Evolutionary conservation across 176 grass and related monocot genomes (phyloP).

Genomic region (Panicum miliaceum): DNA sequence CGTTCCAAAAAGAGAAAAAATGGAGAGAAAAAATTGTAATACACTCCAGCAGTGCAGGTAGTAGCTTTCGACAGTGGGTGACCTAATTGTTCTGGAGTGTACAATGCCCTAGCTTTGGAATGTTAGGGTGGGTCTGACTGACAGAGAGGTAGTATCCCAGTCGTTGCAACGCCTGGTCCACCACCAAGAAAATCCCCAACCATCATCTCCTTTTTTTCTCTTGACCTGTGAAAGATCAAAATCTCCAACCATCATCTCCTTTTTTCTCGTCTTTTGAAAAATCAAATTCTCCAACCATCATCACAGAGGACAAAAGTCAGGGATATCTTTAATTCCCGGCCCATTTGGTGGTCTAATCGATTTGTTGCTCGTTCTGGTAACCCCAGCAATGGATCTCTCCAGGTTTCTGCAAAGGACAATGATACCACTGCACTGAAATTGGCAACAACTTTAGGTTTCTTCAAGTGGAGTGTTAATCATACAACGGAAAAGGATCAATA

Average conservation of each 20-base stretch:
- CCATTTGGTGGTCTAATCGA: conserved; percentile 7
- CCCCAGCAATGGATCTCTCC: neutral
- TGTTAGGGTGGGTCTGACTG: conserved; percentile 39
- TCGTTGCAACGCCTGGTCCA: conserved; percentile 27
- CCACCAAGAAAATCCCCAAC: conserved; percentile 27
- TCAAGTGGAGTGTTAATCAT: conserved; percentile 7
- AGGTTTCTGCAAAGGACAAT: neutral
- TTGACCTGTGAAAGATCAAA: neutral
- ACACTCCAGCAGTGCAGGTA: neutral
- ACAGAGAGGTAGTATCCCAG: neutral
- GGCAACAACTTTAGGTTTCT: conserved; percentile 21
- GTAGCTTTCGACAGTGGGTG: conserved; percentile 29
- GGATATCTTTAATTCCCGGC: conserved; percentile 1
- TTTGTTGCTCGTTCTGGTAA: neutral
- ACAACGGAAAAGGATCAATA: neutral
- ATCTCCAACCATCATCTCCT: conserved; percentile 5
- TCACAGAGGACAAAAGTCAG: conserved; percentile 7
- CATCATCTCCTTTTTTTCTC: neutral
- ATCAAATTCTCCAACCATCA: conserved; percentile 18
- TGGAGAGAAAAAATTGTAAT: neutral
- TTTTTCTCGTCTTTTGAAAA: conserved; percentile 20
- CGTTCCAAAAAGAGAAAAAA: neutral
- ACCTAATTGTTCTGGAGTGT: conserved; percentile 10
- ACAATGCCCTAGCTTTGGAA: conserved; percentile 2
- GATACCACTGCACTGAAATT: neutral